These are phyloP conservation scores for Pichia sp. DNA, from an alignment of 1,139 yeast species.

Conservation along the genomic window DNA sequence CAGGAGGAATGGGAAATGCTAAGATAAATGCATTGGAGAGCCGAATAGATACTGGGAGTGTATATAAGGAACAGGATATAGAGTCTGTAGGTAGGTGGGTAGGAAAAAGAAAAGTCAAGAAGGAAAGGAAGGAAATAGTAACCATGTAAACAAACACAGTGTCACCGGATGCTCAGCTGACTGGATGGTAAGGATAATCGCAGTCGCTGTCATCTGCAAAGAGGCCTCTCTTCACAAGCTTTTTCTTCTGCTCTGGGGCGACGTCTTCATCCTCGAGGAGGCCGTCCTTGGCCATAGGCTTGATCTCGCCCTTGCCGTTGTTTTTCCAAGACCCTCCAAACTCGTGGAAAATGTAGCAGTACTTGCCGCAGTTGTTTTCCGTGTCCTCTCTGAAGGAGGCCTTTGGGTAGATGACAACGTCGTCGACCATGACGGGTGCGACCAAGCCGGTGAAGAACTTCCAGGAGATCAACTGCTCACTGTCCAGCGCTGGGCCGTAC, in stretches of 20 bases:
- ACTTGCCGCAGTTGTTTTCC: slow-evolving; percentile 31
- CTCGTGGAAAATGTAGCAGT: slow-evolving; percentile 30
- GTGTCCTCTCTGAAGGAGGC: slow-evolving; percentile 32
- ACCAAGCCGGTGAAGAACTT: slow-evolving; percentile 67
- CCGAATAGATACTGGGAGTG: slow-evolving; percentile 11
- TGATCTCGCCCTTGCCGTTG: slow-evolving; percentile 32
- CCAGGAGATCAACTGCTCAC: slow-evolving; percentile 40
- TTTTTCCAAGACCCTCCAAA: slow-evolving; percentile 34
- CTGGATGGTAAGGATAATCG: slow-evolving; percentile 1
- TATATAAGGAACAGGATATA: slow-evolving; percentile 7
- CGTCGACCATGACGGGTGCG: slow-evolving; percentile 69
- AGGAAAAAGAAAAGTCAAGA: background rate
- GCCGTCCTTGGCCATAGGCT: slow-evolving; percentile 19
- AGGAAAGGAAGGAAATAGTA: background rate
- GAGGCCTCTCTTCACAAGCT: background rate
- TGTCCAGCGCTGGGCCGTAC: slow-evolving; percentile 29
- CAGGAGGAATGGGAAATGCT: background rate
- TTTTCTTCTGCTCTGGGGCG: background rate
- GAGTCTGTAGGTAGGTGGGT: background rate
- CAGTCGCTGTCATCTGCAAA: slow-evolving; percentile 12
- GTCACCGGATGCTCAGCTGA: background rate
- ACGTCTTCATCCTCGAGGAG: slow-evolving; percentile 18
- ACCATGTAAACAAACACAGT: background rate
- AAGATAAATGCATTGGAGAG: background rate
- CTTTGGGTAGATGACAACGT: slow-evolving; percentile 76